A percentile compares a stretch with the other conserved stretches of the same genome.
These are phyloP conservation scores for Nannizzia gypsea DNA, from an alignment of 2,329 filamentous ascomycete species.

Conservation along the genomic window DNA sequence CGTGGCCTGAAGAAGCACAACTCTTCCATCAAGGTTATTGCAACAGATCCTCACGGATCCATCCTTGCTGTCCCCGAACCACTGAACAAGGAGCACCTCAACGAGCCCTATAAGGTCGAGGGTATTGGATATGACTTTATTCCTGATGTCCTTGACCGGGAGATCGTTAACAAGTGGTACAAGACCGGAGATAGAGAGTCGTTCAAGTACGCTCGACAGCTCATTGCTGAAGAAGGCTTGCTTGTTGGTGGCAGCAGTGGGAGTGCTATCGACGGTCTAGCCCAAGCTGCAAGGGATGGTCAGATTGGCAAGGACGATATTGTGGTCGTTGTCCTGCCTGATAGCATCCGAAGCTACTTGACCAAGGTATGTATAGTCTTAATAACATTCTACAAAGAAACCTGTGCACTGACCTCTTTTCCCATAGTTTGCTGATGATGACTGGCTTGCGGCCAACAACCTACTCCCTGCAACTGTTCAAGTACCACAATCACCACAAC, in stretches of 20 bases:
- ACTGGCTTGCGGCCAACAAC: conserved; percentile 95
- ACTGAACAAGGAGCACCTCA: conserved; percentile 68
- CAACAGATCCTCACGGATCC: conserved; percentile 83
- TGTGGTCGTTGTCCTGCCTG: conserved; percentile 81
- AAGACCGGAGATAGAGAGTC: conserved; percentile 92
- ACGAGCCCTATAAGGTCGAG: conserved; percentile 92
- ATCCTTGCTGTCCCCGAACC: conserved; percentile 71
- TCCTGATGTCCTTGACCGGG: conserved; percentile 76
- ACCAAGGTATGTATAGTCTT: conserved; percentile 50
- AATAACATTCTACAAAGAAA: neutral
- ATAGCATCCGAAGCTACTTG: conserved; percentile 94
- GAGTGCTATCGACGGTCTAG: conserved; percentile 73
- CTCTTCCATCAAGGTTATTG: conserved; percentile 71
- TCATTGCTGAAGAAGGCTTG: conserved; percentile 90
- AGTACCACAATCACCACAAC: conserved; percentile 21
- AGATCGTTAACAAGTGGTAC: conserved; percentile 84
- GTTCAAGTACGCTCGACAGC: conserved; percentile 74
- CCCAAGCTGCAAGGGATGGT: conserved; percentile 64
- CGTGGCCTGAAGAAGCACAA: conserved; percentile 81
- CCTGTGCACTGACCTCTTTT: neutral
- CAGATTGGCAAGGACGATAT: conserved; percentile 71
- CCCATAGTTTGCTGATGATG: conserved; percentile 76
- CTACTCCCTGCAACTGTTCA: conserved; percentile 54
- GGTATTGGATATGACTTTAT: conserved; percentile 98
- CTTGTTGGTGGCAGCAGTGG: conserved; percentile 89